These are phyloP conservation scores for Westerdykella ornata DNA, from an alignment of 2,329 filamentous ascomycete species.

Conservation along the genomic window DNA sequence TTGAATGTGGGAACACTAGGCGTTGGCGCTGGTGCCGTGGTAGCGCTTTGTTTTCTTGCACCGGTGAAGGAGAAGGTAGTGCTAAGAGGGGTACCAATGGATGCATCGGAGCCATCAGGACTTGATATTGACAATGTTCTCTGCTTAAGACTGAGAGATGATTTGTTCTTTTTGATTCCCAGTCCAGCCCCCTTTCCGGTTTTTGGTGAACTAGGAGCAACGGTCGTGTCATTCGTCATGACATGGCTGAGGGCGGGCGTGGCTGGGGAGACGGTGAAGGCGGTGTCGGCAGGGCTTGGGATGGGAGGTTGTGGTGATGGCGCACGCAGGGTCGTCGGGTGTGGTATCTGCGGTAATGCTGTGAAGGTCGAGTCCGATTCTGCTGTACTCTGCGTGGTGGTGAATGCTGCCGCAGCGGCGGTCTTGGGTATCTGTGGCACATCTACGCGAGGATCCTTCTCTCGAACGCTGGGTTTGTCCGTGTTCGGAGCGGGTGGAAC, in stretches of 20 bases:
- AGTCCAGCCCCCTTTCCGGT: conserved; percentile 24
- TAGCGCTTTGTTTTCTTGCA: conserved; percentile 41
- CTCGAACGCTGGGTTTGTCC: conserved; percentile 28
- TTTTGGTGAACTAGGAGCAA: conserved; percentile 33
- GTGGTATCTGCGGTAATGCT: conserved; percentile 25
- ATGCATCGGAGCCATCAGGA: conserved; percentile 57
- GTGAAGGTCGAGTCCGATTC: conserved; percentile 31
- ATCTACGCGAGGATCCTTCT: conserved; percentile 29
- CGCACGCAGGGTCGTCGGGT: conserved; percentile 19
- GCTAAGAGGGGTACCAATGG: conserved; percentile 67
- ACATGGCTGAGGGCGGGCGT: conserved; percentile 34
- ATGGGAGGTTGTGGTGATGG: conserved; percentile 31
- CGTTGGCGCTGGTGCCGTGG: conserved; percentile 60
- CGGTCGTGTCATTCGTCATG: conserved; percentile 41
- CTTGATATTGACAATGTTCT: conserved; percentile 65
- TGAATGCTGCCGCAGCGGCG: conserved; percentile 27
- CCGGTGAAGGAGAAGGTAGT: conserved; percentile 54
- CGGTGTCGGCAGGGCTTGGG: conserved; percentile 38
- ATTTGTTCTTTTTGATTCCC: conserved; percentile 46
- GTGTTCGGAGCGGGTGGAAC: conserved; percentile 30
- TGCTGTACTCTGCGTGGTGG: conserved; percentile 18
- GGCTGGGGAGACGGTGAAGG: conserved; percentile 37
- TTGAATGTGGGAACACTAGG: conserved; percentile 59
- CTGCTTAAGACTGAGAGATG: conserved; percentile 59
- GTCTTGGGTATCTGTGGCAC: conserved; percentile 32